Conservation (phyloP, 257 asterid genomes). For the Rubia yunnanensis region DNA sequence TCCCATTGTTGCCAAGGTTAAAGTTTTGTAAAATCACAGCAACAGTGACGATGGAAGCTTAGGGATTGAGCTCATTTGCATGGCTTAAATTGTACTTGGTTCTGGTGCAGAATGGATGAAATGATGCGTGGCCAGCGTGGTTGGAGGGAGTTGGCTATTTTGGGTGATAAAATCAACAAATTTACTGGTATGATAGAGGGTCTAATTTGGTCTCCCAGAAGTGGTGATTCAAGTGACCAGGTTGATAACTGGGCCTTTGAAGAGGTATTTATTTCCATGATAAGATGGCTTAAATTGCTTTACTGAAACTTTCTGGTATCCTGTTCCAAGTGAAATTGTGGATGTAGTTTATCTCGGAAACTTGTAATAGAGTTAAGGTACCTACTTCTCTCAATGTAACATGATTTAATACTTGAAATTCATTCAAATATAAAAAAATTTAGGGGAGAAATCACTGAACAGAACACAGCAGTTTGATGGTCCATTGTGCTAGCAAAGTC, state of each 20-base stretch:
- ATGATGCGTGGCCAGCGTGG: conserved; percentile 99
- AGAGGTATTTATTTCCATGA: conserved; percentile 54
- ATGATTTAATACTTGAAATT: neutral
- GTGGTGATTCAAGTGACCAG: conserved; percentile 58
- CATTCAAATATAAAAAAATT: neutral
- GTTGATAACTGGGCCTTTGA: conserved; percentile 95
- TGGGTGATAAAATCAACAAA: conserved; percentile 86
- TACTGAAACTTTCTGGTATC: neutral
- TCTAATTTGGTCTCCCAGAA: conserved; percentile 86
- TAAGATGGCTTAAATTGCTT: neutral
- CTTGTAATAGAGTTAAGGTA: neutral
- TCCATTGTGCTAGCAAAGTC: neutral
- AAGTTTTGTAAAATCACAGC: too few relatives aligned
- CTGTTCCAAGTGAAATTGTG: neutral
- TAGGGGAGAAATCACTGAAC: neutral
- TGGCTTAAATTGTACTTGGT: conserved; percentile 9
- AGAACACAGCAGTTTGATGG: neutral
- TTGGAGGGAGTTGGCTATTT: conserved; percentile 92
- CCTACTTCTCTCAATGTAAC: neutral
- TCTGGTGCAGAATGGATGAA: conserved; percentile 88
- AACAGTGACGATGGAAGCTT: neutral
- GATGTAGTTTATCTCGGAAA: neutral
- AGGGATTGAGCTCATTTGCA: neutral
- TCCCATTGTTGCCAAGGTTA: neutral
- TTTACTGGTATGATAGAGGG: conserved; percentile 94